Evolutionary conservation across 768 basidiomycete genomes (phyloP), one percentile per base, ranked within the genome.

Genomic region (Suillus placidus): DNA sequence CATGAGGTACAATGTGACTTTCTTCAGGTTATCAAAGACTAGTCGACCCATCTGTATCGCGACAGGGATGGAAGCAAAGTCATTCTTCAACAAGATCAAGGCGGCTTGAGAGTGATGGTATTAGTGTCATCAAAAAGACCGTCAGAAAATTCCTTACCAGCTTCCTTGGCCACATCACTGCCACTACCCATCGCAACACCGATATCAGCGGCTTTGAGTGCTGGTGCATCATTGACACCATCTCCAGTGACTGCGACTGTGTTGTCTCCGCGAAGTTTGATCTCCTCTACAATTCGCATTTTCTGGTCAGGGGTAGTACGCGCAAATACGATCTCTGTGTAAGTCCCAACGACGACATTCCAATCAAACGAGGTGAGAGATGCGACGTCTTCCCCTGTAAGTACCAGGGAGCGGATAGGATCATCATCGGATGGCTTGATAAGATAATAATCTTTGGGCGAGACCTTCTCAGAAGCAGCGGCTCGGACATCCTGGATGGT

Each of bases 41-140:
- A 83, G 72, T 35, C 84, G 81, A 54, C 85, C 85, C 67, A 84
- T 80, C 69, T 83, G 76, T 69, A 85, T 82, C 5, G 82, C 85
- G 62, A 79, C 77, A 34, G 79, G 79, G 67, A 87, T 85, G 6
- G 84, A 83, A 10, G 80, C 75, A 66, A 87, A 83, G 74, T 84
- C 80, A 68, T 84, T 82, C 69, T 84, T 81, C 64, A 83, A 78
- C 35, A 85, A 72, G 10, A 85, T 81, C 56, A 84, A 76, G 54
- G 69, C 73, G 69, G 74, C 73, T 74, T 54, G 9, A 57, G 56
- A 38, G 37, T 30, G 54, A 30, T 26, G 20, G 18, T 9, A 26
- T 62, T 14, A 60, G 30, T 2, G 8, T 42, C 26, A 16, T 60
- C 58, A 10, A 42, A 23, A 26, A 26, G 10, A 60, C 68, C 69